Base-by-base conservation (phyloP, 306 rosid species). In the Prunus campanulata region DNA sequence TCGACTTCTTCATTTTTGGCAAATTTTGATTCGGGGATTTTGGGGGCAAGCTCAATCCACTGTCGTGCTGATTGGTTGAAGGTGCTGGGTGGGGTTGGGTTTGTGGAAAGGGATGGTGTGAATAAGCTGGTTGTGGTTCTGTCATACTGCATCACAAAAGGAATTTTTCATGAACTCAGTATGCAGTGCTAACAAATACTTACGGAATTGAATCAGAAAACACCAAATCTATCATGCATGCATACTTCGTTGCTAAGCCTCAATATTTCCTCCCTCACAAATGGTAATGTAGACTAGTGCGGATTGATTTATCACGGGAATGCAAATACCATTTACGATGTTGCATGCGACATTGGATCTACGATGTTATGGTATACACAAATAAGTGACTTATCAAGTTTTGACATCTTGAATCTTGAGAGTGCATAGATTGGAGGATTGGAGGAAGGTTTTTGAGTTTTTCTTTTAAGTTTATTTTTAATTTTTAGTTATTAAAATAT, bases 181-280 rank as follows among this genome's bases (percentile, higher is more conserved):
- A 74, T 24, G 4, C 22, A 8, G 61, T 13, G 67, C n/a, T 2
- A 3, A 66, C 46, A 30, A 57, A 15, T 30, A 70, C 35, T 16
- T 16, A 35, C 6, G 59, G 4, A 16, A 70, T 29, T 46, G 27
- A 18, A 18, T 16, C 20, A 68, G 49, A 15, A 22, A 70, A 50
- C 9, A 65, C 42, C 50, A 8, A 65, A 62, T 48, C 29, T 18
- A 63, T 69, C 15, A 5, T 11, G 15, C 39, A 32, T 3, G 46
- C 88, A 81, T 87, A 94, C 97, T 86, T 91, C 83, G 74, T 86
- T 68, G 93, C 93, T 68, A 91, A 88, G 86, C 97, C 86, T 94
- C 96, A 67, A 84, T 55, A 78, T 94, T 91, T 29, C 98, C 97
- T 79, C 98, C 97, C 74, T 90, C 97, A 14, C 98, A 97, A 44